These are phyloP conservation scores for Gymnopilus dilepis DNA, from an alignment of 768 basidiomycete species.

Conservation along the genomic window DNA sequence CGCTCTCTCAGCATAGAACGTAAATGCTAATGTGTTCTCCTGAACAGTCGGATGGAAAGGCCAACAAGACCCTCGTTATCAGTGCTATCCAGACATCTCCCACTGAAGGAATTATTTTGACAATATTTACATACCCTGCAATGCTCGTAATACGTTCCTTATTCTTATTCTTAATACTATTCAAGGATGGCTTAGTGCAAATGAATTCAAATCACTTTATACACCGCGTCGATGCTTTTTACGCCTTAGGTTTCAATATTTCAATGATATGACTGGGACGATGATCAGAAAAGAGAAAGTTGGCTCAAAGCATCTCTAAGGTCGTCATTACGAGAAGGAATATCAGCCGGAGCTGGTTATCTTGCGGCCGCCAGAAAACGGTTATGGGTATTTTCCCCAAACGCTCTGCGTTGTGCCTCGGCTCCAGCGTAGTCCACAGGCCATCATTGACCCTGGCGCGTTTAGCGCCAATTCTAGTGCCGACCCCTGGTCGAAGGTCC, in stretches of 20 bases:
- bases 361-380: too few relatives aligned
- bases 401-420: too few relatives aligned
- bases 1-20: not conserved
- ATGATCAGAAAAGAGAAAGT: too few relatives aligned
- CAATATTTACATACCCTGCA: not conserved
- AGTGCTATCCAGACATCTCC: conserved; percentile 19
- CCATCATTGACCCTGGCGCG: too few relatives aligned
- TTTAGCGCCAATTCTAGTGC: not conserved
- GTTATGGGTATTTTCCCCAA: too few relatives aligned
- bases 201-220: not conserved
- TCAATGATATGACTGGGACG: too few relatives aligned
- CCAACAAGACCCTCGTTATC: conserved; percentile 15
- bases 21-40: not conserved
- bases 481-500: not conserved
- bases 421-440: too few relatives aligned
- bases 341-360: too few relatives aligned
- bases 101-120: not conserved
- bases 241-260: too few relatives aligned
- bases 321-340: too few relatives aligned
- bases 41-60: conserved; percentile 25
- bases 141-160: not conserved
- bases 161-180: not conserved
- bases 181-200: not conserved
- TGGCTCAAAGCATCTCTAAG: too few relatives aligned
- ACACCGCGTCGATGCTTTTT: too few relatives aligned